These are phyloP conservation scores for Kickxella alabastrina DNA, from an alignment of 192 early-diverging fungal species.

Conservation along the genomic window DNA sequence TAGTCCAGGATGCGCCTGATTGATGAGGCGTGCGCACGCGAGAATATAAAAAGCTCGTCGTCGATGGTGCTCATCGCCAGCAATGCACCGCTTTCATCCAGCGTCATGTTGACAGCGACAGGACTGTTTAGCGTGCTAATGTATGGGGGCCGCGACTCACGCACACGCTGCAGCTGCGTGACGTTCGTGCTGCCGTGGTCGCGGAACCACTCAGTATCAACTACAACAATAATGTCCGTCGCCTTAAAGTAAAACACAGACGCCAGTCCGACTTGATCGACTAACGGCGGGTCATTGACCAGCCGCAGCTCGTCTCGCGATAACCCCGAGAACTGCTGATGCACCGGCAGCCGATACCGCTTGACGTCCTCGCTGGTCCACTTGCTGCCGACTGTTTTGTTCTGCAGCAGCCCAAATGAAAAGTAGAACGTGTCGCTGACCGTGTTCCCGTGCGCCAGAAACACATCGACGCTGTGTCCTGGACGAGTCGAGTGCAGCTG, in stretches of 20 bases:
- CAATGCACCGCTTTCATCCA: constrained; percentile 47
- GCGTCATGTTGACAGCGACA: constrained; percentile 48
- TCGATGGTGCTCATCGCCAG: constrained; percentile 49
- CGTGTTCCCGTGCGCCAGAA: constrained; percentile 36
- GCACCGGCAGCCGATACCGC: constrained; percentile 45
- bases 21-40: constrained; percentile 33
- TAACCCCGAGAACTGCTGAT: constrained; percentile 49
- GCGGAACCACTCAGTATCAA: constrained; percentile 50
- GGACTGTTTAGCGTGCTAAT: constrained; percentile 53
- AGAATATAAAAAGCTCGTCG: constrained; percentile 48
- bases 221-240: constrained; percentile 42
- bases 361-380: constrained; percentile 38
- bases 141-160: constrained; percentile 51
- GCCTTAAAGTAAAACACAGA: constrained; percentile 51
- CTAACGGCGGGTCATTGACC: constrained; percentile 45
- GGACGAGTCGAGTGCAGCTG: constrained; percentile 46
- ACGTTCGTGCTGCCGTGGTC: constrained; percentile 43
- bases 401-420: constrained; percentile 46
- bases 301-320: constrained; percentile 52
- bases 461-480: constrained; percentile 34
- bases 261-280: constrained; percentile 41
- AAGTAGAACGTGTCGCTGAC: constrained; percentile 46
- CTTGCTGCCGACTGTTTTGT: constrained; percentile 25
- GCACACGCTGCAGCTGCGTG: constrained; percentile 48
- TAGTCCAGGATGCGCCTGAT: constrained; percentile 42